phyloP scores from a whole-genome alignment of 495 filamentous ascomycete genomes.

The Jackrogersella minutella region DNA sequence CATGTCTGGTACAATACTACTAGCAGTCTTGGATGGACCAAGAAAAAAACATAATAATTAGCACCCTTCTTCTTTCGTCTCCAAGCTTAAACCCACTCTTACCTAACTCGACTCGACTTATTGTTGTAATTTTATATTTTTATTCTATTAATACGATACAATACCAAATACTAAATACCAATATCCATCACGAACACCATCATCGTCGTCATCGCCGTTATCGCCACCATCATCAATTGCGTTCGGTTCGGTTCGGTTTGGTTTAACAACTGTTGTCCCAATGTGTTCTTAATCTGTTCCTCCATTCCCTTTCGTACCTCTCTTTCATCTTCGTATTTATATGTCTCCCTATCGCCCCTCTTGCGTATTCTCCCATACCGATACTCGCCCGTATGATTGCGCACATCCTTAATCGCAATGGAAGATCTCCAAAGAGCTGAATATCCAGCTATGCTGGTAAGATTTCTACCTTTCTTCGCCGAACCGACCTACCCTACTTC shows the following conservation, averaged over 20 bases:
- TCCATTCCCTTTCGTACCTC: slow-evolving; percentile 28
- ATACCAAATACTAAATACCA: slow-evolving; percentile 16
- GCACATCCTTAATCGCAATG: slow-evolving; percentile 60
- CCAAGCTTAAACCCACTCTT: slow-evolving; percentile 15
- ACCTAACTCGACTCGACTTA: slow-evolving; percentile 10
- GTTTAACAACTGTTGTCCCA: slow-evolving; percentile 26
- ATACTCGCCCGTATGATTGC: slow-evolving; percentile 32
- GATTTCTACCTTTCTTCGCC: slow-evolving; percentile 40
- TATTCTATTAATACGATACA: slow-evolving; percentile 7
- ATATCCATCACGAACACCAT: slow-evolving; percentile 26
- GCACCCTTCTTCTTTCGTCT: too few species aligned
- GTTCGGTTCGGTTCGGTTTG: too few species aligned
- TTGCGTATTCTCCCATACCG: slow-evolving; percentile 28
- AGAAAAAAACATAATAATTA: too few species aligned
- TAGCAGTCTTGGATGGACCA: neutral
- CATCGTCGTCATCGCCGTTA: slow-evolving; percentile 10
- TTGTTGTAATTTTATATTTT: too few species aligned
- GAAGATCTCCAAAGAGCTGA: slow-evolving; percentile 87
- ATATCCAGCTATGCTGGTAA: slow-evolving; percentile 95
- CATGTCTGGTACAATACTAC: slow-evolving; percentile 8
- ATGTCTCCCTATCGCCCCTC: slow-evolving; percentile 45
- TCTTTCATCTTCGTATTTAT: slow-evolving; percentile 38
- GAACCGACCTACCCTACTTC: neutral
- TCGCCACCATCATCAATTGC: slow-evolving; percentile 30
- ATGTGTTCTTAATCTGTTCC: slow-evolving; percentile 27